phyloP scores from a whole-genome alignment of 345 rosid genomes.

The Cardamine resedifolia region DNA sequence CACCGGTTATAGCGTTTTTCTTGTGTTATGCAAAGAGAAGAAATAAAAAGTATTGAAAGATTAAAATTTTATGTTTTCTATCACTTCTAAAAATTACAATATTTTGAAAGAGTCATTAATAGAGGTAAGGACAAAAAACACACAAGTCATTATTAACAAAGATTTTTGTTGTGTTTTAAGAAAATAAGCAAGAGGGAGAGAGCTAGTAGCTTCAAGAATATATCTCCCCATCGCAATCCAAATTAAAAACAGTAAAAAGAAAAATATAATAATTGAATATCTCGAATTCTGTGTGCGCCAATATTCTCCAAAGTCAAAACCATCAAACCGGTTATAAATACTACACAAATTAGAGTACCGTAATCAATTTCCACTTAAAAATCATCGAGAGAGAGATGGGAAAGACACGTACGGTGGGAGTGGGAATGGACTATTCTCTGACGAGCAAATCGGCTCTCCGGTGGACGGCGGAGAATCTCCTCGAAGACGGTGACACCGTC shows the following conservation, averaged over 20 bases:
- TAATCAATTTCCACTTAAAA: background rate
- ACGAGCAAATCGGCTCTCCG: slow-evolving; percentile 41
- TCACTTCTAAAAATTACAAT: background rate
- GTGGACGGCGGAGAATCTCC: slow-evolving; percentile 37
- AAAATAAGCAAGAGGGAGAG: slow-evolving; percentile 4
- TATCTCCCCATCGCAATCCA: slow-evolving; percentile 10
- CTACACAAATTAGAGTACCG: background rate
- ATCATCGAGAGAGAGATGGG: slow-evolving; percentile 32
- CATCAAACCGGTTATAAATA: slow-evolving; percentile 18
- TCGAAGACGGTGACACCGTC: slow-evolving; percentile 31
- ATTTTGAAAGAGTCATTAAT: background rate
- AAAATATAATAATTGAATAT: slow-evolving; percentile 25
- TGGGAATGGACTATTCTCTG: slow-evolving; percentile 40
- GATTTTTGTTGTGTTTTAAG: background rate
- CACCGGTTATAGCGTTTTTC: too few relatives aligned
- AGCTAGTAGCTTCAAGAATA: slow-evolving; percentile 38
- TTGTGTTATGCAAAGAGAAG: background rate
- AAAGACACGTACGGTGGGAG: slow-evolving; percentile 37
- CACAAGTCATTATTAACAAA: background rate
- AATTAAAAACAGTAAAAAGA: slow-evolving; percentile 2
- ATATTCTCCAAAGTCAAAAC: slow-evolving; percentile 23
- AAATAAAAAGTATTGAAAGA: background rate
- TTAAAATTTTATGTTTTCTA: background rate
- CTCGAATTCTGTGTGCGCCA: slow-evolving; percentile 26
- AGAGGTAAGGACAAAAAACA: background rate